phyloP scores from a whole-genome alignment of 352 stramenopile genomes.

The Phytophthora constricta region DNA sequence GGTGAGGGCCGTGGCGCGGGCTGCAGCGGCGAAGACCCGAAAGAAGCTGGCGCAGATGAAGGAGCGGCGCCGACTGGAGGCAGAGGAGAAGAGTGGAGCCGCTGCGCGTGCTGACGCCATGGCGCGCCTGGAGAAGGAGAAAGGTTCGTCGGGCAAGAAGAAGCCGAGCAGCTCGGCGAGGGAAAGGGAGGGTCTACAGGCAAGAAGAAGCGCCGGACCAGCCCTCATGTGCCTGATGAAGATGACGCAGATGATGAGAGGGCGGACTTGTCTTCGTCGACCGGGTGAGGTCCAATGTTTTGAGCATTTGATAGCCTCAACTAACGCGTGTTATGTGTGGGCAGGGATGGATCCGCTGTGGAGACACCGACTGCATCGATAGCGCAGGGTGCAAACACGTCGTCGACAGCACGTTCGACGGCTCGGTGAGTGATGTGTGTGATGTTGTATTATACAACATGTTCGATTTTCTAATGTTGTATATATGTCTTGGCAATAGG shows the following conservation, averaged over 20 bases:
- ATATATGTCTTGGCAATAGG: not conserved
- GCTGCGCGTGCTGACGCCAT: not conserved
- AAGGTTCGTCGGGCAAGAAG: not conserved
- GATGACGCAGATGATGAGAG: not conserved
- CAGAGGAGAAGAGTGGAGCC: not conserved
- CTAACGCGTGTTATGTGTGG: not conserved
- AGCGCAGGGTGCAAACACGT: not conserved
- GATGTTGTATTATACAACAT: not conserved
- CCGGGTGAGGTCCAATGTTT: not conserved
- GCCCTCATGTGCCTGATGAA: not conserved
- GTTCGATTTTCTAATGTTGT: not conserved
- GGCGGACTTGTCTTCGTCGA: not conserved
- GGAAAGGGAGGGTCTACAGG: not conserved
- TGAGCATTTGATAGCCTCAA: not conserved
- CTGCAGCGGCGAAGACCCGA: not conserved
- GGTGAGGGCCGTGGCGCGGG: not conserved
- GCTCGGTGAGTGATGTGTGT: not conserved
- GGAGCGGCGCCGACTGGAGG: not conserved
- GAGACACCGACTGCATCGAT: not conserved
- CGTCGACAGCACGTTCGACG: not conserved
- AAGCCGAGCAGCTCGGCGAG: too few relatives aligned
- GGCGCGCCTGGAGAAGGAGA: not conserved
- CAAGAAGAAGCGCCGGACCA: not conserved
- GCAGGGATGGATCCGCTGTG: not conserved
- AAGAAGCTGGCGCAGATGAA: not conserved